Conservation (phyloP, 352 stramenopile genomes). For the Phytophthora litchii region DNA sequence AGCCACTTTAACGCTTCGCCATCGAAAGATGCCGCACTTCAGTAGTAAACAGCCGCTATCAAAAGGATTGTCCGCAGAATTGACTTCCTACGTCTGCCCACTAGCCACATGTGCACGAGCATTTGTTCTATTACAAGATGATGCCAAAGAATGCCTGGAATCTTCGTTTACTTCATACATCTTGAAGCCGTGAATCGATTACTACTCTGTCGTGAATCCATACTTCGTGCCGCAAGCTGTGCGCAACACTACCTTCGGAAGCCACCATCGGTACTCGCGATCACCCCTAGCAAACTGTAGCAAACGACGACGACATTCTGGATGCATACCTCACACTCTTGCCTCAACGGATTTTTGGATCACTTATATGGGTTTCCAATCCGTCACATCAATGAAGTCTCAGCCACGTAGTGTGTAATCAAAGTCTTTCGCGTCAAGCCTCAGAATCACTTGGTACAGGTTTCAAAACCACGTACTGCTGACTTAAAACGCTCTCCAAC, state of each 20-base stretch:
- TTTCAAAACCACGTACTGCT: slow-evolving; percentile 81
- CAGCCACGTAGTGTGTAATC: slow-evolving; percentile 94
- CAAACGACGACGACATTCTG: slow-evolving; percentile 55
- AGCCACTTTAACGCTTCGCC: no score
- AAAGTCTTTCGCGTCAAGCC: slow-evolving; percentile 95
- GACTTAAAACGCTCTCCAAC: slow-evolving; percentile 84
- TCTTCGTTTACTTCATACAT: slow-evolving; percentile 8
- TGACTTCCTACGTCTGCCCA: no score
- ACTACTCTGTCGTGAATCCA: slow-evolving; percentile 47
- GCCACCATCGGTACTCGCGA: slow-evolving; percentile 63
- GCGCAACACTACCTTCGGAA: slow-evolving; percentile 47
- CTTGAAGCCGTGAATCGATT: not conserved
- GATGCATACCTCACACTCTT: slow-evolving; percentile 60
- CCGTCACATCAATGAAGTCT: slow-evolving; percentile 93
- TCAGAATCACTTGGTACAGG: slow-evolving; percentile 94
- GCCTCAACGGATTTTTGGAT: slow-evolving; percentile 34
- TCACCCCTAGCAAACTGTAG: slow-evolving; percentile 75
- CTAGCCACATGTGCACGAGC: no score
- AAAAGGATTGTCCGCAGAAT: no score
- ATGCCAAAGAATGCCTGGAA: not conserved
- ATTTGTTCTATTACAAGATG: no score
- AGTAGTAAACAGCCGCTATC: no score
- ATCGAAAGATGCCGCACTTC: no score
- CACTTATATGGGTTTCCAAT: slow-evolving; percentile 92
- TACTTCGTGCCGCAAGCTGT: slow-evolving; percentile 39